A percentile compares a stretch with the other conserved stretches of the same genome.
These are phyloP conservation scores for Colletotrichum siamense DNA, from an alignment of 2,329 filamentous ascomycete genomes.

Conservation along the genomic window DNA sequence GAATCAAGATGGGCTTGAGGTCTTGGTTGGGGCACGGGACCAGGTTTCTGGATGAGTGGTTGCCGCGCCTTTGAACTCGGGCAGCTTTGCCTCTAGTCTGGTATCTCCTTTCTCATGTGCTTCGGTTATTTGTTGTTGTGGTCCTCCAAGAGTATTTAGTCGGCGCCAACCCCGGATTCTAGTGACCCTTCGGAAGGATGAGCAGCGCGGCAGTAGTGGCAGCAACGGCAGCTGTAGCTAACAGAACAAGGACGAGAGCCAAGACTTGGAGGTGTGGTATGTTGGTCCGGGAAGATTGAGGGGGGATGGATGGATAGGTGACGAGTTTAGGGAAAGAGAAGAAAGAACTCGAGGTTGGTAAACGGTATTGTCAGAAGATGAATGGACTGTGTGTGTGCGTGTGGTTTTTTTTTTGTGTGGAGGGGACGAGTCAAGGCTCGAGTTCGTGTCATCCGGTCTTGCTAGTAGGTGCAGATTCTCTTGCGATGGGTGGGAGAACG, in stretches of 20 bases:
- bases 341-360: neutral
- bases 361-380: neutral
- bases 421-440: neutral
- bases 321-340: neutral
- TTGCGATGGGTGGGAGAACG: neutral
- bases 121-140: neutral
- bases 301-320: neutral
- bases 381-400: neutral
- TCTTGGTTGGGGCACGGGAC: neutral
- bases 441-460: slow-evolving; percentile 1
- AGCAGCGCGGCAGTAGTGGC: neutral
- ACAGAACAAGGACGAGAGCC: neutral
- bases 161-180: slow-evolving; percentile 18
- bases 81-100: neutral
- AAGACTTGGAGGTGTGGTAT: neutral
- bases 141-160: neutral
- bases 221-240: neutral
- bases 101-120: neutral
- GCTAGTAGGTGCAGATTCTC: neutral
- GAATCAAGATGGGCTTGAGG: neutral
- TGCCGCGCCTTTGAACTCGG: neutral
- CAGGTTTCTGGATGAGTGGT: neutral
- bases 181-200: neutral
- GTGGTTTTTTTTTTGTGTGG: neutral
- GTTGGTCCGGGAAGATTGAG: neutral